phyloP scores from a whole-genome alignment of 345 rosid species.

The Tarenaya hassleriana region DNA sequence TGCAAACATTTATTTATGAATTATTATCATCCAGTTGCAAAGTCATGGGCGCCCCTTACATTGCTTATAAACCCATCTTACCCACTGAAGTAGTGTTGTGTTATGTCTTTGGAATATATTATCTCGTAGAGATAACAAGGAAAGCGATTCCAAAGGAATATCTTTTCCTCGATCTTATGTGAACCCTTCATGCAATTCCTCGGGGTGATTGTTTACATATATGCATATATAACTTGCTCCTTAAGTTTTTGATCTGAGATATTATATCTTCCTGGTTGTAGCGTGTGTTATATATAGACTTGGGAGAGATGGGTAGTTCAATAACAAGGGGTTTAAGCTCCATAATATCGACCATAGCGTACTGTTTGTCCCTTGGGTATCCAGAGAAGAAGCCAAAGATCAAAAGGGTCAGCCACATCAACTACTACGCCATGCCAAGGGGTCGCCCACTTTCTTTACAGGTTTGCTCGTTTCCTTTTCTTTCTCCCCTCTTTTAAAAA shows the following conservation, averaged over 20 bases:
- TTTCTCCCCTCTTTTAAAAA: constrained; percentile 1
- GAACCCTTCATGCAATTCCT: constrained; percentile 19
- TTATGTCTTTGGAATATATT: constrained; percentile 33
- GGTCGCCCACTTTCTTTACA: constrained; percentile 80
- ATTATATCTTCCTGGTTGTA: constrained; percentile 16
- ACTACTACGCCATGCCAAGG: constrained; percentile 50
- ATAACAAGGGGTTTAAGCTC: constrained; percentile 43
- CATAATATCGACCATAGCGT: constrained; percentile 46
- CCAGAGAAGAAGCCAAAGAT: constrained; percentile 28
- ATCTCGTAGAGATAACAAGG: constrained; percentile 29
- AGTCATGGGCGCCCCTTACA: too few species aligned
- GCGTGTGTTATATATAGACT: too few species aligned
- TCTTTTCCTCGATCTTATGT: constrained; percentile 32
- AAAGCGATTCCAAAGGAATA: constrained; percentile 57
- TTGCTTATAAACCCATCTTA: not conserved
- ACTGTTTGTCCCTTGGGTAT: constrained; percentile 49
- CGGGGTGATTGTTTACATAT: too few species aligned
- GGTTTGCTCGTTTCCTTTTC: constrained; percentile 36
- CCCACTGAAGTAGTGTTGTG: constrained; percentile 5
- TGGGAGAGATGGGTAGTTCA: constrained; percentile 13
- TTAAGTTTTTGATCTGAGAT: constrained; percentile 19
- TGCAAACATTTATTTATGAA: too few species aligned
- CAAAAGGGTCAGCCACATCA: constrained; percentile 24
- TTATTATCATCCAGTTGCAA: too few species aligned
- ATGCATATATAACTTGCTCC: constrained; percentile 17